Evolutionary conservation across 768 basidiomycete species (phyloP), one percentile per base, ranked within the genome.

Genomic region (Boletus coccyginus): DNA sequence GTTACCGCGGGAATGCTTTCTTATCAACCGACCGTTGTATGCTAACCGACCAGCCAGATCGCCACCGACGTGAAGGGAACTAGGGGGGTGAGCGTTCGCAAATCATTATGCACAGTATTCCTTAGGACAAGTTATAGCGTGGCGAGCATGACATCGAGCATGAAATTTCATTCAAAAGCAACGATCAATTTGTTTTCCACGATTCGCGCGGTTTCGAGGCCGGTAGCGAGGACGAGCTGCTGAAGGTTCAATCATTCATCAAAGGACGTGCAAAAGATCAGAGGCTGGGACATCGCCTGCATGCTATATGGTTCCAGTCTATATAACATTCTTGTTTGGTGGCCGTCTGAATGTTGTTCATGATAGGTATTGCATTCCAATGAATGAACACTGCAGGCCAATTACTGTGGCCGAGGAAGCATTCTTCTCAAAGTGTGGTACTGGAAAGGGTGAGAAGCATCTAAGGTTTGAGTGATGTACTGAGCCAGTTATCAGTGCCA

Each of bases 181-280:
- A 72, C 33, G 61, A 56, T 5, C 46, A 59, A 3, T 77, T 75
- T 58, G 66, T 77, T 21, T 77, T 78, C 53, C 77, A 78, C 39
- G 76, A 78, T 53, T 78, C 77, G 19, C 53, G 66, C 43, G 77
- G 76, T 5, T 75, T 78, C 48, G 75, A 77, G 60, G 55, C 73
- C 19, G 76, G 76, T 5, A 60, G 58, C 3, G 60, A 24, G 1
- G 55, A 60, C 3, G 71, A 77, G 54, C 52, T 75, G 3, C 50
- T 65, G 1, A 63, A 50, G 9, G 68, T 77, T 24, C 62, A 57
- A 44, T 41, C 48, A 3, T 78, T 78, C 57, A 66, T 78, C 13
- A 21, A 52, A n/a, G 24, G 66, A 21, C 54, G 67, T 10, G 57
- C 72, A 0, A 41, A 47, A 2, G 57, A n/a, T 3, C 45, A 55